phyloP scores from a whole-genome alignment of 768 basidiomycete genomes.

The Phylloporus rhodoxanthus region DNA sequence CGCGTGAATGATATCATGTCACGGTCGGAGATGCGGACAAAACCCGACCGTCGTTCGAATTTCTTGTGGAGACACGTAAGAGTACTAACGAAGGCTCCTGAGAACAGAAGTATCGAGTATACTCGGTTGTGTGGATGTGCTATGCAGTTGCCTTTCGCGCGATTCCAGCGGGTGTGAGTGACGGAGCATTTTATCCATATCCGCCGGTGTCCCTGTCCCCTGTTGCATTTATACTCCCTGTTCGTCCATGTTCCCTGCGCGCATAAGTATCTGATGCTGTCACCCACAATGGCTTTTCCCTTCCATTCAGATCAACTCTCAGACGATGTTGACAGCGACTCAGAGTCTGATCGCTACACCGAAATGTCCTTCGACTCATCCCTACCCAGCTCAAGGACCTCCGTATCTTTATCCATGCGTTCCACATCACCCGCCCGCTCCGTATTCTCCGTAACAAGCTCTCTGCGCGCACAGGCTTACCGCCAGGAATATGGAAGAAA shows the following conservation, averaged over 20 bases:
- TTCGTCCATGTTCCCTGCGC: background rate
- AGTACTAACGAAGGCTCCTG: constrained; percentile 3
- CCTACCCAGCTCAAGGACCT: constrained; percentile 47
- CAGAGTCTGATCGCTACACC: constrained; percentile 40
- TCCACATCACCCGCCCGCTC: constrained; percentile 64
- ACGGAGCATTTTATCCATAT: constrained; percentile 30
- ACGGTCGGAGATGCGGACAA: constrained; percentile 17
- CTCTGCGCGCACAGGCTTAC: constrained; percentile 52
- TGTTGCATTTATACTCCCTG: constrained; percentile 22
- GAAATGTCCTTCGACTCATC: constrained; percentile 38
- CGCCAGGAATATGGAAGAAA: constrained; percentile 63
- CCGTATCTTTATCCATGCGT: constrained; percentile 54
- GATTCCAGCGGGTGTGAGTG: constrained; percentile 22
- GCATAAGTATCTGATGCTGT: constrained; percentile 5
- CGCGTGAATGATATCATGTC: background rate
- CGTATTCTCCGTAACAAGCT: constrained; percentile 62
- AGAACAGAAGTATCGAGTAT: background rate
- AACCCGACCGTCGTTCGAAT: constrained; percentile 2
- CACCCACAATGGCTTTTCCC: constrained; percentile 10
- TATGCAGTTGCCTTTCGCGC: constrained; percentile 17
- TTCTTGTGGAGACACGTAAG: background rate
- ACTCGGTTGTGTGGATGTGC: background rate
- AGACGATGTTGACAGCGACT: constrained; percentile 44
- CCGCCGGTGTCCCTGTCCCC: constrained; percentile 25
- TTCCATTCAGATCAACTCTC: background rate